A percentile compares a stretch with the other conserved stretches of the same genome.
These are phyloP conservation scores for Sclerotinia sclerotiorum DNA, from an alignment of 2,329 filamentous ascomycete genomes.

Conservation along the genomic window DNA sequence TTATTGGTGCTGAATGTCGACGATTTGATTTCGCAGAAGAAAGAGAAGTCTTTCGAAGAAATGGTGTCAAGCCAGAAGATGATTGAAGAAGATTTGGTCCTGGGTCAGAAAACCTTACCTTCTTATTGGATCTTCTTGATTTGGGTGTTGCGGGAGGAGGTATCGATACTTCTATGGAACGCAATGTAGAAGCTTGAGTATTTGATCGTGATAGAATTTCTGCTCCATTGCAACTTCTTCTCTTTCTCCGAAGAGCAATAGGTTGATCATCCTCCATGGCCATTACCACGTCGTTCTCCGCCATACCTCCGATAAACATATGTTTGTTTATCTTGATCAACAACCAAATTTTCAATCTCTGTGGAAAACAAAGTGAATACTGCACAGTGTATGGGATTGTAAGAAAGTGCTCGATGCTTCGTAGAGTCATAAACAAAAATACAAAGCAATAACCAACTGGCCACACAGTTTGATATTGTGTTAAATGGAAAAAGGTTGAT, in stretches of 20 bases:
- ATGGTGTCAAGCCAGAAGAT: slow-evolving; percentile 57
- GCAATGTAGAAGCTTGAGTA: slow-evolving; percentile 26
- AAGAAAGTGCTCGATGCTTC: background rate
- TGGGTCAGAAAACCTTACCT: slow-evolving; percentile 61
- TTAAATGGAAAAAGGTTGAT: background rate
- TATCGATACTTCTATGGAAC: slow-evolving; percentile 36
- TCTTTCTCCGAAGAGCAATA: slow-evolving; percentile 55
- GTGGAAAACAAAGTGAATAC: background rate
- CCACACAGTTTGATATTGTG: background rate
- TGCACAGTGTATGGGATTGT: background rate
- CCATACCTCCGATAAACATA: background rate
- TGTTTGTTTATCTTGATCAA: background rate
- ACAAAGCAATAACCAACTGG: background rate
- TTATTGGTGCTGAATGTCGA: slow-evolving; percentile 48
- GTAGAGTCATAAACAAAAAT: background rate
- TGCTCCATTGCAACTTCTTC: slow-evolving; percentile 45
- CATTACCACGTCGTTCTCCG: slow-evolving; percentile 35
- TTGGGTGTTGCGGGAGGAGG: slow-evolving; percentile 36
- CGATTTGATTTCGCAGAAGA: slow-evolving; percentile 44
- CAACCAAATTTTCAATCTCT: background rate
- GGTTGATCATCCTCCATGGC: slow-evolving; percentile 47
- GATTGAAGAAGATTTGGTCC: slow-evolving; percentile 45
- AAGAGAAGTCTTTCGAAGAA: slow-evolving; percentile 54
- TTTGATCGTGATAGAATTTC: slow-evolving; percentile 27
- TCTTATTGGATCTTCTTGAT: slow-evolving; percentile 45